phyloP scores from a whole-genome alignment of 768 basidiomycete species.

The Leccinellum albellum region DNA sequence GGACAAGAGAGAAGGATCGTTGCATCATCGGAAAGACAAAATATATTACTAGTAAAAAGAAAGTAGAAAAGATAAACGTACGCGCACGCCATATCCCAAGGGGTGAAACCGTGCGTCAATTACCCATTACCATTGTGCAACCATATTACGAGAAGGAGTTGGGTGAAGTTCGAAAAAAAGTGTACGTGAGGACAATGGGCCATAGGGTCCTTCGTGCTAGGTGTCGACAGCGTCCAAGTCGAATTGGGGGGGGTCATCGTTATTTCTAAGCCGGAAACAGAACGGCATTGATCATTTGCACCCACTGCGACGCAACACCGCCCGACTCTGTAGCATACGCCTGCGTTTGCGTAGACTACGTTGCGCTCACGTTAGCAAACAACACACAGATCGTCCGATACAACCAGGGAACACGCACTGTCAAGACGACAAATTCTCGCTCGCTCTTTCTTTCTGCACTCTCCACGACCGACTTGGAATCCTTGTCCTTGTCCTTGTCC shows the following conservation, averaged over 20 bases:
- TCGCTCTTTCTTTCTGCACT: slow-evolving; percentile 52
- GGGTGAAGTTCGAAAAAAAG: neutral
- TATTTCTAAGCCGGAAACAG: neutral
- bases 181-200: neutral
- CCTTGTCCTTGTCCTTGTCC: slow-evolving; percentile 46
- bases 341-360: slow-evolving; percentile 45
- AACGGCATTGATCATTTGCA: slow-evolving; percentile 36
- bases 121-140: neutral
- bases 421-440: slow-evolving; percentile 57
- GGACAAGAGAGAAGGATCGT: neutral
- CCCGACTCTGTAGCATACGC: slow-evolving; percentile 41
- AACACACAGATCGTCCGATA: neutral
- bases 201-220: neutral
- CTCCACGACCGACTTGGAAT: slow-evolving; percentile 41
- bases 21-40: neutral
- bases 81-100: neutral
- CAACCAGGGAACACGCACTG: slow-evolving; percentile 38
- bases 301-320: slow-evolving; percentile 34
- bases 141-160: neutral
- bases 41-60: neutral
- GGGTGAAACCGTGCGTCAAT: neutral
- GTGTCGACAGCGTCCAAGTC: neutral
- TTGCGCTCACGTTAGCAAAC: neutral
- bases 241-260: neutral
- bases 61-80: neutral